Percentiles rank a stretch among this genome's conserved stretches.
Evolutionary conservation across 2,329 filamentous ascomycete genomes (phyloP).

Genomic region (Colletotrichum theobromicola): DNA sequence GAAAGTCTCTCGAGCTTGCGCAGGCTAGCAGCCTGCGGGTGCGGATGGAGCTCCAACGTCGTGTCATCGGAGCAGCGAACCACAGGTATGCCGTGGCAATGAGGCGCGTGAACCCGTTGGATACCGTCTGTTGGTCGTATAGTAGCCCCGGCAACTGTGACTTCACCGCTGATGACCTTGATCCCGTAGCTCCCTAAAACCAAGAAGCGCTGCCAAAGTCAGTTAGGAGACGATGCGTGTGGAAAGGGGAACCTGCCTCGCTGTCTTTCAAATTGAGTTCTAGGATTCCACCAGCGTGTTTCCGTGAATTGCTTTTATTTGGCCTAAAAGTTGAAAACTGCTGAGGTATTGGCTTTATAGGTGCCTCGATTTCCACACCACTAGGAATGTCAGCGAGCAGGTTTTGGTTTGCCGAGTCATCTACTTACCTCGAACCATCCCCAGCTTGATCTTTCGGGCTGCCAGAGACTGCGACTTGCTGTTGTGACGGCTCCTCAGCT

Average conservation of each 20-base stretch:
- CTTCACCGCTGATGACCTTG: conserved; percentile 62
- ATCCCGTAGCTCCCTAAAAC: conserved; percentile 74
- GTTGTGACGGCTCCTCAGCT: not conserved
- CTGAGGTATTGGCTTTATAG: not conserved
- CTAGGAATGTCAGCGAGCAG: not conserved
- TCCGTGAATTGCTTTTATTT: conserved; percentile 47
- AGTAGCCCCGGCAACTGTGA: conserved; percentile 70
- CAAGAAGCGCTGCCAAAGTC: conserved; percentile 57
- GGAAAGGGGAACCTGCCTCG: conserved; percentile 43
- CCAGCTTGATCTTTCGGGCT: not conserved
- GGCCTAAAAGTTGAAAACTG: conserved; percentile 53
- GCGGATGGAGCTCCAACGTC: conserved; percentile 60
- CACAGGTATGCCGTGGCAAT: conserved; percentile 73
- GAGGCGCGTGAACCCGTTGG: conserved; percentile 68
- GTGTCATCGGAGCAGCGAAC: conserved; percentile 59
- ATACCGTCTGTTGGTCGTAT: conserved; percentile 52
- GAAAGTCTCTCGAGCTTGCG: conserved; percentile 63
- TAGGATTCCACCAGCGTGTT: conserved; percentile 42
- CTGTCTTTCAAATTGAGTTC: conserved; percentile 50
- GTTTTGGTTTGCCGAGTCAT: not conserved
- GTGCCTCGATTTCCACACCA: not conserved
- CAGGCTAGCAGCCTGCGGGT: conserved; percentile 53
- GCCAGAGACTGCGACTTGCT: not conserved
- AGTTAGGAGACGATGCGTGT: not conserved
- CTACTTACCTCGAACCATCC: not conserved